Conservation (phyloP, 2,329 filamentous ascomycete genomes). For the Aspergillus sergii region DNA sequence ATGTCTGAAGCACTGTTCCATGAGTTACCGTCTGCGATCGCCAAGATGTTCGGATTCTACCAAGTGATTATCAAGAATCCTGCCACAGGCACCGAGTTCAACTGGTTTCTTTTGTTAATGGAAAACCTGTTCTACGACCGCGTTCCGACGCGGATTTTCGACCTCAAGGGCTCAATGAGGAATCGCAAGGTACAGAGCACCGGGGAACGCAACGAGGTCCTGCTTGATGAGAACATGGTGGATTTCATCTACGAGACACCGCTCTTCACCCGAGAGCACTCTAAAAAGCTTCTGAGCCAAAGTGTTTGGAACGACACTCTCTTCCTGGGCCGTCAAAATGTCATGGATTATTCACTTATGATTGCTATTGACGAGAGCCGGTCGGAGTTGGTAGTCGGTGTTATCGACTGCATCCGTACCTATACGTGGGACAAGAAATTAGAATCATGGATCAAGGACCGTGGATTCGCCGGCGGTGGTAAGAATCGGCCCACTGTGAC, state of each 20-base stretch:
- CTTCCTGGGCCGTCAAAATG: slow-evolving; percentile 90
- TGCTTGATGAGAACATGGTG: slow-evolving; percentile 97
- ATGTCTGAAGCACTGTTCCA: slow-evolving; percentile 97
- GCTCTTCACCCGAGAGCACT: slow-evolving; percentile 91
- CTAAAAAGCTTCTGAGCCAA: slow-evolving; percentile 86
- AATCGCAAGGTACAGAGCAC: slow-evolving; percentile 97
- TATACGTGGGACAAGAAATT: slow-evolving; percentile 99
- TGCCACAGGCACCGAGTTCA: slow-evolving; percentile 85
- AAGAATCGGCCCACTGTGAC: slow-evolving; percentile 89
- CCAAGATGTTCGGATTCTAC: slow-evolving; percentile 99
- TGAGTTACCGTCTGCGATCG: slow-evolving; percentile 91
- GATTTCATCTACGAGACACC: slow-evolving; percentile 99
- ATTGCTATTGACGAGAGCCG: slow-evolving; percentile 89
- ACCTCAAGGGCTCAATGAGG: slow-evolving; percentile 97
- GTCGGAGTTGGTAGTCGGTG: slow-evolving; percentile 92
- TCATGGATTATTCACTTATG: slow-evolving; percentile 99
- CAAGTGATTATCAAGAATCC: slow-evolving; percentile 97
- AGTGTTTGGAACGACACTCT: slow-evolving; percentile 98
- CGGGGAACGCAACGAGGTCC: slow-evolving; percentile 92
- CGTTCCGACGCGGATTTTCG: slow-evolving; percentile 84
- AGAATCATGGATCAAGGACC: slow-evolving; percentile 99
- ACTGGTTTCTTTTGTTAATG: slow-evolving; percentile 91
- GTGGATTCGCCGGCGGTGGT: slow-evolving; percentile 79
- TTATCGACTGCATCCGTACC: slow-evolving; percentile 97
- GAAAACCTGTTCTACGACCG: slow-evolving; percentile 98